Evolutionary conservation across 345 rosid genomes (phyloP).

Genomic region (Brassica carinata): DNA sequence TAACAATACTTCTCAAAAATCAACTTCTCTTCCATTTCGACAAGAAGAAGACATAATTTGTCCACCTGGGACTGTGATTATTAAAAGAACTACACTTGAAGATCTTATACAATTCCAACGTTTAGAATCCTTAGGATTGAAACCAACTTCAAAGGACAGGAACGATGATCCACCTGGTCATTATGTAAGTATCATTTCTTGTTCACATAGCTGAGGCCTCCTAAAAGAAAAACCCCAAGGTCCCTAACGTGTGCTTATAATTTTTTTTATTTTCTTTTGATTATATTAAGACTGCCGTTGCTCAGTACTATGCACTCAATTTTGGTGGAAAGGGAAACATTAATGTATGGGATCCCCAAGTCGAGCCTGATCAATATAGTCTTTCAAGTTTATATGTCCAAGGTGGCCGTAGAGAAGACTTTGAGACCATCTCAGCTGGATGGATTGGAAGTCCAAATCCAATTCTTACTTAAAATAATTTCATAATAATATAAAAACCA

Average conservation of each 20-base stretch:
- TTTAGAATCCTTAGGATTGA: slow-evolving; percentile 14
- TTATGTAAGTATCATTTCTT: slow-evolving; percentile 19
- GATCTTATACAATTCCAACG: slow-evolving; percentile 16
- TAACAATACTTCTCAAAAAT: slow-evolving; percentile 9
- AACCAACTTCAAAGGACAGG: not conserved
- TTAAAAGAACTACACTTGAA: slow-evolving; percentile 21
- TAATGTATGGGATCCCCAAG: slow-evolving; percentile 28
- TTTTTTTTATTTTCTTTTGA: not conserved
- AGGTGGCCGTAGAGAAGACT: not conserved
- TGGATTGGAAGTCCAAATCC: slow-evolving; percentile 28
- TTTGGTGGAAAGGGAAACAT: slow-evolving; percentile 19
- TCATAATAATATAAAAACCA: not conserved
- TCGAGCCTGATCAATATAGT: slow-evolving; percentile 16
- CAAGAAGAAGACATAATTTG: slow-evolving; percentile 15
- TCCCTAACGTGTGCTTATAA: not conserved
- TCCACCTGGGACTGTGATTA: slow-evolving; percentile 32
- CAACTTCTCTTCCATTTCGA: not conserved
- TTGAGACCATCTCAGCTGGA: slow-evolving; percentile 21
- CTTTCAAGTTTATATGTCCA: slow-evolving; percentile 17
- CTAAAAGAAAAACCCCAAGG: not conserved
- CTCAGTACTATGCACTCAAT: not conserved
- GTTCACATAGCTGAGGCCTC: not conserved
- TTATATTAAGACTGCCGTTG: slow-evolving; percentile 12
- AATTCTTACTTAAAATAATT: not conserved
- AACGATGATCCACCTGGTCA: slow-evolving; percentile 5